phyloP scores from a whole-genome alignment of 2,329 filamentous ascomycete species.

The Cyphellophora europaea region DNA sequence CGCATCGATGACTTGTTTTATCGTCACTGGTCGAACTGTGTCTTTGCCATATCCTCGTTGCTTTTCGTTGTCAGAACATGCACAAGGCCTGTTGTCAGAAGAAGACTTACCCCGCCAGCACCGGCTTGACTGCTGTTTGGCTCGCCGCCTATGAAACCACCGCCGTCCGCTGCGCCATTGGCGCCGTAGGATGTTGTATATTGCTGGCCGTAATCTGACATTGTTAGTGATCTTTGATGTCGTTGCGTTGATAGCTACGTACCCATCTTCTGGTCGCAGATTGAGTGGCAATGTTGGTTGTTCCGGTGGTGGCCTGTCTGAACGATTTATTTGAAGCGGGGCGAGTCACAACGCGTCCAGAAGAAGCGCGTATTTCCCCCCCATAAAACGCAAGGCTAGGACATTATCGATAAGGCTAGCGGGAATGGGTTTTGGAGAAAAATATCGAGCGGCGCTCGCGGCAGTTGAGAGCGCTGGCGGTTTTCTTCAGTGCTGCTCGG shows the following conservation, averaged over 20 bases:
- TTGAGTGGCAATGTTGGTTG: too few relatives aligned
- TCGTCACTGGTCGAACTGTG: conserved; percentile 83
- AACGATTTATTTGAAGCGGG: too few relatives aligned
- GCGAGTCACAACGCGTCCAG: too few relatives aligned
- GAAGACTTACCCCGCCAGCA: conserved; percentile 28
- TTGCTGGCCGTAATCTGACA: conserved; percentile 32
- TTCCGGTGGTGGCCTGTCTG: too few relatives aligned
- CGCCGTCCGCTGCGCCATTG: conserved; percentile 45
- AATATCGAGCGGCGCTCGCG: too few relatives aligned
- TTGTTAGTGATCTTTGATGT: conserved; percentile 1
- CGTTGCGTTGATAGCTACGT: neutral
- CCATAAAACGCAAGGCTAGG: too few relatives aligned
- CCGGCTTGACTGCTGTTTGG: conserved; percentile 37
- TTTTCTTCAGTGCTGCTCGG: too few relatives aligned
- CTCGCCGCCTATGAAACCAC: conserved; percentile 50
- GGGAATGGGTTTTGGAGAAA: too few relatives aligned
- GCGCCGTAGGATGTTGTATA: conserved; percentile 48
- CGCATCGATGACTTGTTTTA: conserved; percentile 86
- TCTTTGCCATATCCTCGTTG: conserved; percentile 57
- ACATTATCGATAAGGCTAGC: too few relatives aligned
- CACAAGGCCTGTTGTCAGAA: neutral
- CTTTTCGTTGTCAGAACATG: conserved; percentile 7
- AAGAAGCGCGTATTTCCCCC: too few relatives aligned
- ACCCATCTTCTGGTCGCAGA: conserved; percentile 13
- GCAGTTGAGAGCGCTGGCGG: too few relatives aligned